Base-by-base conservation (phyloP, 768 basidiomycete species). In the Candolleomyces efflorescens region DNA sequence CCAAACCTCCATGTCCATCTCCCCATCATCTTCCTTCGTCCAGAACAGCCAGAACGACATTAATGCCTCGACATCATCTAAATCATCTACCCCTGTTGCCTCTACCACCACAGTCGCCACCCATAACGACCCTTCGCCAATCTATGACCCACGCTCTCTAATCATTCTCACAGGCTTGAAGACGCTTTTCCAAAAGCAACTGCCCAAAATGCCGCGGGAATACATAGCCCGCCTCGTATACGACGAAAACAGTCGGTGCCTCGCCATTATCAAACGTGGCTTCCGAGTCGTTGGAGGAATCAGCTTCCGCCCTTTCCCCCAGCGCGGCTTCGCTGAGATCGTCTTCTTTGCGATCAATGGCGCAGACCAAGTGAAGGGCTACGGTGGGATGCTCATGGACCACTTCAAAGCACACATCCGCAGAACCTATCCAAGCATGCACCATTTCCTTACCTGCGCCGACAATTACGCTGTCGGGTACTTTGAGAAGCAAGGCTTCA, bases 401-500 rank as follows among this genome's bases (percentile, higher is more conserved):
- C 89, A 97, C 70, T 93, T 94, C 79, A 98, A 98, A 74, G 87
- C 89, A 46, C 91, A 98, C 71, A 88, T 98, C 62, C 86, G 87
- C 60, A 78, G 81, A 59, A 82, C 86, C 10, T 92, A 94, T 67
- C 90, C 93, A 0, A 82, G 82, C 43, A 92, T 98, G 85, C 86
- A 89, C 82, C 86, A 97, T 71, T 98, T 98, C 73, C 78, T 99
- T 36, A 98, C 97, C 3, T 99, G 98, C 67, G 97, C 97, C 48
- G 97, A 99, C 73, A 98, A 98, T 71, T 99, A 93, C 68, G 97
- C 97, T 17, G 94, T 98, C 39, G 96, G 97, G 3, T 99, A 98
- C 73, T 98, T 99, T 79, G 94, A 94, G 70, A 99, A 98, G 69
- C 97, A 98, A 76, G 97, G 97, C 0, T 99, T 99, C 72, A 91